These are phyloP conservation scores for Boletus fagicola DNA, from an alignment of 768 basidiomycete species.

Conservation along the genomic window DNA sequence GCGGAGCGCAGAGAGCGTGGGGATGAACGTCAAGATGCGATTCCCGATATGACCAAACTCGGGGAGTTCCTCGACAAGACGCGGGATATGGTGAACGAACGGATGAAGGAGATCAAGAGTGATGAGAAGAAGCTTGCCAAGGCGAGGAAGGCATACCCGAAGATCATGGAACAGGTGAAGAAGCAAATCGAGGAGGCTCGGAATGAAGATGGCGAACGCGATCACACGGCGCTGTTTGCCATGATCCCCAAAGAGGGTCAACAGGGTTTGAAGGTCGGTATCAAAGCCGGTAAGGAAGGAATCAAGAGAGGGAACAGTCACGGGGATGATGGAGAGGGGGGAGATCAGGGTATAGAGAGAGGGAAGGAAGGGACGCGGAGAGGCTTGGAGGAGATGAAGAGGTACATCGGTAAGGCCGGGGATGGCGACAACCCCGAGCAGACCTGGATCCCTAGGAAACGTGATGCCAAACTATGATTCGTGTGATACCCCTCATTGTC, in stretches of 20 bases:
- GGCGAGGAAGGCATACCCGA: slow-evolving; percentile 17
- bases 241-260: slow-evolving; percentile 11
- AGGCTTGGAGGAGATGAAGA: slow-evolving; percentile 15
- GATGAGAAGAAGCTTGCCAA: slow-evolving; percentile 21
- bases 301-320: background rate
- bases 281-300: slow-evolving; percentile 6
- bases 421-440: slow-evolving; percentile 14
- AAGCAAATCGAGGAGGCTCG: slow-evolving; percentile 9
- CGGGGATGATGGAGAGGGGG: background rate
- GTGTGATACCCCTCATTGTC: slow-evolving; percentile 7
- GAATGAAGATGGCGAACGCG: slow-evolving; percentile 3
- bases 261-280: slow-evolving; percentile 2
- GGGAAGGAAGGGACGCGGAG: slow-evolving; percentile 9
- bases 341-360: slow-evolving; percentile 3
- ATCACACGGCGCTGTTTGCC: slow-evolving; percentile 5
- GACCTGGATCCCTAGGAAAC: slow-evolving; percentile 11
- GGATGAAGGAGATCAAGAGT: slow-evolving; percentile 12
- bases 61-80: slow-evolving; percentile 20
- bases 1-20: background rate
- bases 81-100: slow-evolving; percentile 18
- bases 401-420: slow-evolving; percentile 1
- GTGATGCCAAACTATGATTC: slow-evolving; percentile 25
- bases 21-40: background rate
- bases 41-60: slow-evolving; percentile 9
- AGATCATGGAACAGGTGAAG: slow-evolving; percentile 9